Evolutionary conservation across 1,284 basidiomycete genomes (phyloP).

Genomic region (Ustilago vetiveriae): DNA sequence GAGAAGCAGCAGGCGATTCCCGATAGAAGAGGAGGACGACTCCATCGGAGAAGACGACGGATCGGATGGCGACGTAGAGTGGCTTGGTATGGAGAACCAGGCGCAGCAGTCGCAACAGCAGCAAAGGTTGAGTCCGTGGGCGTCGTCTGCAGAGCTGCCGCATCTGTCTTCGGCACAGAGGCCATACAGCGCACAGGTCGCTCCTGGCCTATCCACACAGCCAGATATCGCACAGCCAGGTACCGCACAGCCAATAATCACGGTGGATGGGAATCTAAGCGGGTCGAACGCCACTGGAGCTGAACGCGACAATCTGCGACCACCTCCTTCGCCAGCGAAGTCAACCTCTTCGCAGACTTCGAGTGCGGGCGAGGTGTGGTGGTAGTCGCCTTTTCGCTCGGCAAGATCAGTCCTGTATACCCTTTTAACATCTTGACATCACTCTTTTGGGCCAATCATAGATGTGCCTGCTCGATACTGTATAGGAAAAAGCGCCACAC

Average conservation of each 20-base stretch:
- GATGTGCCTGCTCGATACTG: too few relatives aligned
- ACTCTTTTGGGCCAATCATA: too few relatives aligned
- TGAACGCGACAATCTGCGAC: not conserved
- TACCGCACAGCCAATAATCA: not conserved
- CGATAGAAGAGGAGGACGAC: conserved; percentile 32
- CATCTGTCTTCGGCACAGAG: not conserved
- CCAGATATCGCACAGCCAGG: too few relatives aligned
- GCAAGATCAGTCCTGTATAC: too few relatives aligned
- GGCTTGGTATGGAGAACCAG: conserved; percentile 10
- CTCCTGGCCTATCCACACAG: too few relatives aligned
- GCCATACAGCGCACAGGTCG: not conserved
- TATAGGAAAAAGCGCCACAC: too few relatives aligned
- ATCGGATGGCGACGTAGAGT: conserved; percentile 18
- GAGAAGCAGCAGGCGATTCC: conserved; percentile 9
- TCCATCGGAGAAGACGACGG: conserved; percentile 14
- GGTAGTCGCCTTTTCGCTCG: too few relatives aligned
- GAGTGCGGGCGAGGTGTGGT: conserved; percentile 27
- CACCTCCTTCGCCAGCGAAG: conserved; percentile 17
- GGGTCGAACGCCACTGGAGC: not conserved
- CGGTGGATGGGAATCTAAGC: not conserved
- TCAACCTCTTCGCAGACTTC: conserved; percentile 15
- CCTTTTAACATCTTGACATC: too few relatives aligned
- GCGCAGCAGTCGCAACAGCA: not conserved
- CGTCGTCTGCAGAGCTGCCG: conserved; percentile 14
- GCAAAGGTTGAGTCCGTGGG: conserved; percentile 4